Evolutionary conservation across 768 basidiomycete species (phyloP).

Genomic region (Tulasnella sp.): DNA sequence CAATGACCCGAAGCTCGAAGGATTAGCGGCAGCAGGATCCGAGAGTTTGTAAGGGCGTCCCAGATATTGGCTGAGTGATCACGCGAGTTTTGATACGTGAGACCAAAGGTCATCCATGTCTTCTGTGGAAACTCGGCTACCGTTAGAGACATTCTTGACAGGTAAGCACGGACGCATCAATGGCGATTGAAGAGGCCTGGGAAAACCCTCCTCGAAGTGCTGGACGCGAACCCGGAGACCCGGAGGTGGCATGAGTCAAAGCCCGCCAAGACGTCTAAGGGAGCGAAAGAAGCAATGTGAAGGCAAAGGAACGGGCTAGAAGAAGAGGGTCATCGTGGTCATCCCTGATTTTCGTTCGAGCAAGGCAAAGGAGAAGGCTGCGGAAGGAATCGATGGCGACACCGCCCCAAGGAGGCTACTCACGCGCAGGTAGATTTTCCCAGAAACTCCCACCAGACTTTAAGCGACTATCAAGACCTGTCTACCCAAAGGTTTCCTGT

Average conservation of each 20-base stretch:
- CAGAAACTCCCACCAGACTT: conserved; percentile 9
- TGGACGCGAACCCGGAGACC: neutral
- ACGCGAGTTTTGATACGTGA: neutral
- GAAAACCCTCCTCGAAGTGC: neutral
- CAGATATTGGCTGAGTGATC: neutral
- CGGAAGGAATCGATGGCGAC: neutral
- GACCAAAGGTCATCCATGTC: neutral
- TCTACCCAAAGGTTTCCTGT: neutral
- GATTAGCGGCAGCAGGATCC: neutral
- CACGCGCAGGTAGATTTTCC: conserved; percentile 2
- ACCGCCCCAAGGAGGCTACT: neutral
- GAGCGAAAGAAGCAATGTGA: too few relatives aligned
- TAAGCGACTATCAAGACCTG: neutral
- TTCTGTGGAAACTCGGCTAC: neutral
- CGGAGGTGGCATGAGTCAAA: too few relatives aligned
- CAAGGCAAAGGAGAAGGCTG: neutral
- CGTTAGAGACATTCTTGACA: neutral
- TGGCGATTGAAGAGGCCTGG: neutral
- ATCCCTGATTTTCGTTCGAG: neutral
- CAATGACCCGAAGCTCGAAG: neutral
- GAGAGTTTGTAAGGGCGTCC: neutral
- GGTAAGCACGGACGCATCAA: neutral
- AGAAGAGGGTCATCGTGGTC: neutral
- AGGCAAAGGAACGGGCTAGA: too few relatives aligned
- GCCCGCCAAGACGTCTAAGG: too few relatives aligned